Evolutionary conservation across 2,329 filamentous ascomycete species (phyloP).

Genomic region (Aureobasidium namibiae): DNA sequence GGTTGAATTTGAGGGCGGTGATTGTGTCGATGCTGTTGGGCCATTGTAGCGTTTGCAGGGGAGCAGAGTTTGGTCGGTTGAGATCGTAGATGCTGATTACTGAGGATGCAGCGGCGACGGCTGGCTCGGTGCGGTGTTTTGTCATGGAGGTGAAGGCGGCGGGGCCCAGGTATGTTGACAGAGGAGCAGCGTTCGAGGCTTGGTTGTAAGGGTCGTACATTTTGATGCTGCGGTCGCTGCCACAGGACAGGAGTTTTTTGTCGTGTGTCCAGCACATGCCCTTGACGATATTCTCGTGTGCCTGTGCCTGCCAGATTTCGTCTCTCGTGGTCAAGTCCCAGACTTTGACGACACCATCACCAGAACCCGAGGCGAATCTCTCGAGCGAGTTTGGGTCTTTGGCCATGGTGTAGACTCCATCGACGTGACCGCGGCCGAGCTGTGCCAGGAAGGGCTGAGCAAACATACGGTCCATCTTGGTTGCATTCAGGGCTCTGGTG

Average conservation of each 20-base stretch:
- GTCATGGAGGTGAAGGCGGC: conserved; percentile 77
- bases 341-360: conserved; percentile 89
- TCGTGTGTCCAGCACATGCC: conserved; percentile 83
- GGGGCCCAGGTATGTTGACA: conserved; percentile 75
- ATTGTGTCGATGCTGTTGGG: conserved; percentile 87
- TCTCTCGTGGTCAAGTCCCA: conserved; percentile 71
- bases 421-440: conserved; percentile 83
- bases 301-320: conserved; percentile 68
- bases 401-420: conserved; percentile 54
- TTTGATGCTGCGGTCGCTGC: conserved; percentile 78
- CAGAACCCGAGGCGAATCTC: conserved; percentile 65
- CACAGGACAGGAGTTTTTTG: conserved; percentile 77
- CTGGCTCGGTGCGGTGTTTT: conserved; percentile 69
- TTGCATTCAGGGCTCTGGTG: conserved; percentile 69
- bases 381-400: conserved; percentile 41
- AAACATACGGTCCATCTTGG: conserved; percentile 91
- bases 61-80: conserved; percentile 64
- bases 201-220: conserved; percentile 84
- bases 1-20: conserved; percentile 80
- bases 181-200: conserved; percentile 57
- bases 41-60: conserved; percentile 77
- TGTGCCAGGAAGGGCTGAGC: conserved; percentile 76
- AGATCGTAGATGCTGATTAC: conserved; percentile 84
- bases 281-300: conserved; percentile 92
- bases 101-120: conserved; percentile 67